Base-by-base conservation (phyloP, 2,329 filamentous ascomycete species). In the Ophiostoma sp. region DNA sequence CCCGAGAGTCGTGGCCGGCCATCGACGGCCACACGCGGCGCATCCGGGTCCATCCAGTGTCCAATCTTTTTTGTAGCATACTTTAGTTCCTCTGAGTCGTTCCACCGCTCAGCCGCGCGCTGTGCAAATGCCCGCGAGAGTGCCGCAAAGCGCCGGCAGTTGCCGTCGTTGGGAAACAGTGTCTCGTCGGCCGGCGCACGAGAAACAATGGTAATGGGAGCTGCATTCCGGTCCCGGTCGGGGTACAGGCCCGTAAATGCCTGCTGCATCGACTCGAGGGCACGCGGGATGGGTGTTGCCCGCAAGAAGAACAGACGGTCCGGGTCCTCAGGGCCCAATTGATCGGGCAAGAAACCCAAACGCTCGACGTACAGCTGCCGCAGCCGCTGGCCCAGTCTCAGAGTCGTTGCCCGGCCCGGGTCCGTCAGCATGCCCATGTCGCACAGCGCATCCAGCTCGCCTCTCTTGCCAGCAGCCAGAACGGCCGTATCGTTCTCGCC, bases 1-100 rank as follows among this genome's bases (percentile, higher is more conserved):
- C 96, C 96, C 6, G 91, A 94, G 15, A 98, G 85, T 61, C 95
- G 87, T 0, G 96, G 96, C 74, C 91, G 91, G 0, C 91, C 91
- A 81, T 98, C 94, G 9, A 98, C 93, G 33, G 92, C 93, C 9
- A 98, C 90, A 52, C 87, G 86, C 12, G 87, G 87, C 39, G 85
- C 87, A 48, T 87, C 86, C 8, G 89, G 86, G 0, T 94, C 93
- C 93, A 98, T 97, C 89, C 92, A 97, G 80, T 92, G 94, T 48
- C 92, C 90, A 71, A 95, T 90, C 74, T 93, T 83, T 74, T 88
- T 90, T 78, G 92, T 94, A 31, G 98, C 84, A 80, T 97, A 95
- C 42, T 88, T 87, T 91, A 98, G 95, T 74, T 98, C 93, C 17
- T 91, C 87, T 0, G 92, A 89, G 48, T 87, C 83, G 79, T 95